Base-by-base conservation (phyloP, 2,329 filamentous ascomycete species). In the Talaromyces rugulosus region DNA sequence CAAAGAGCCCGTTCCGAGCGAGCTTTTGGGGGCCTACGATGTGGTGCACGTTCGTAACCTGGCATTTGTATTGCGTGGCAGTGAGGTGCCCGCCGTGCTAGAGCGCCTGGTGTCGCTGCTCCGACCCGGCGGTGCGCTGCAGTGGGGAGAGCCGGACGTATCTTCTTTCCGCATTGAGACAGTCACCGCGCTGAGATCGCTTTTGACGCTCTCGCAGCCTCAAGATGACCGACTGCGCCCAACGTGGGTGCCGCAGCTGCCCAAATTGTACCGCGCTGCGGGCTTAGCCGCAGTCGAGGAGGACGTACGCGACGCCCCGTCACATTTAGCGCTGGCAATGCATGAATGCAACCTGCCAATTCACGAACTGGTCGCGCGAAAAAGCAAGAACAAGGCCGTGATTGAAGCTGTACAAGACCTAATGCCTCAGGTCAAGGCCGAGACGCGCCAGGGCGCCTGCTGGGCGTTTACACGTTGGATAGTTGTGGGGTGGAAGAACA, bases 21-120 rank as follows among this genome's bases (percentile, higher is more conserved):
- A 64, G 2, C 59, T 71, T 0, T 53, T 61, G 5, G 63, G 62
- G 5, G 62, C 65, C n/a, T 71, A 70, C 61, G 69, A 71, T 56
- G 53, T 71, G 1, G 65, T 71, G 2, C 67, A 71, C 23, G 44
- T 70, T 3, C 64, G 64, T 11, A 52, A 59, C 57, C 30, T 59
- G 8, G 8, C 2, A 0, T 52, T 58, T 12, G 56, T 58, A 33
- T 6, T 58, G 30, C 56, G 30, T 28, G 44, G 50, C 8, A 31
- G 31, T 34, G 44, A 58, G 1, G 28, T 58, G 9, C 28, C 42
- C 23, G n/a, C n/a, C 23, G 42, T 52, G 42, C 42, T 58, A 11
- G 44, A 36, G 42, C 42, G 44, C 18, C 56, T 52, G 30, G 31
- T 58, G 8, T 58, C 56, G 42, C 56, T 58, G 8, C 56, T 58